These are phyloP conservation scores for Thozetella sp. DNA, from an alignment of 495 filamentous ascomycete species.

Conservation along the genomic window DNA sequence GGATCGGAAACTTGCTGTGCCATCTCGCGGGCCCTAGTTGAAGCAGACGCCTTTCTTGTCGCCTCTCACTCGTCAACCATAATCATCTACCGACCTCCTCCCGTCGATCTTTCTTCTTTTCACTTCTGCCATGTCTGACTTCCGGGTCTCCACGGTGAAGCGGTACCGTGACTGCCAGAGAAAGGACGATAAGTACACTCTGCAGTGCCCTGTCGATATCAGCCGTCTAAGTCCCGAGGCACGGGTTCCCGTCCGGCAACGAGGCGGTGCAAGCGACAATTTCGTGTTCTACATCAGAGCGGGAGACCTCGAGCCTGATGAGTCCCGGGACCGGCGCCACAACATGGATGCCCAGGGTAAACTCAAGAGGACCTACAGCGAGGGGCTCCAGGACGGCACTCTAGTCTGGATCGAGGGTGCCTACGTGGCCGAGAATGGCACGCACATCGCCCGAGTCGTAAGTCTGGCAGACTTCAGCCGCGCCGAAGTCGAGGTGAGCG, in stretches of 20 bases:
- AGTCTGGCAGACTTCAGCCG: not conserved
- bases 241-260: slow-evolving; percentile 21
- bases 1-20: no score
- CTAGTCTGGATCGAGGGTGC: not conserved
- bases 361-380: slow-evolving; percentile 6
- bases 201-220: slow-evolving; percentile 16
- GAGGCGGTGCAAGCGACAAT: slow-evolving; percentile 21
- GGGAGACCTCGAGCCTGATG: slow-evolving; percentile 20
- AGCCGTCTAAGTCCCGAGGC: not conserved
- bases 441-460: not conserved
- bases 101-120: no score
- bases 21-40: no score
- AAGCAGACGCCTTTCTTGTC: no score
- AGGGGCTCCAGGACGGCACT: not conserved
- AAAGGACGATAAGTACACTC: slow-evolving; percentile 6
- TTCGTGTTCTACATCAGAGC: slow-evolving; percentile 20
- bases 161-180: not conserved
- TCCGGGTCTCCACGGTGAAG: not conserved
- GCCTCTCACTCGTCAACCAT: no score
- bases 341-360: slow-evolving; percentile 9
- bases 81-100: no score
- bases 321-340: slow-evolving; percentile 1
- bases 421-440: not conserved
- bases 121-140: slow-evolving; percentile 1
- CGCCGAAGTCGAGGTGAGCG: not conserved